Evolutionary conservation across 257 asterid genomes (phyloP).

Genomic region (Solanum etuberosum): DNA sequence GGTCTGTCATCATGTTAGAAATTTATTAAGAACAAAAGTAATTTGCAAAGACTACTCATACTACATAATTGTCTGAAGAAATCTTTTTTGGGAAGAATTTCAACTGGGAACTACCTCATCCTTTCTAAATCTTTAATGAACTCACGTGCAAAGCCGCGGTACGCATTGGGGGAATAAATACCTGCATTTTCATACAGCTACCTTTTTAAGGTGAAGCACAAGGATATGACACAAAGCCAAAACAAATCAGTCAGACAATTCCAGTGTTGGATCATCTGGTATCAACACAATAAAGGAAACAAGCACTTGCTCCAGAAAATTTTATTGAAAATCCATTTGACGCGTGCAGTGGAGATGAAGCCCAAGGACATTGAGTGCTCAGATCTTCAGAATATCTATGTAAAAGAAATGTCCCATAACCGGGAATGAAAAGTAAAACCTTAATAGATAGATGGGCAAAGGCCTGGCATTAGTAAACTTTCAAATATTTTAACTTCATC

Average conservation of each 20-base stretch:
- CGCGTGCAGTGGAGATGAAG: not conserved
- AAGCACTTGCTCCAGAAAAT: not conserved
- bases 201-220: not conserved
- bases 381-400: not conserved
- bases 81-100: not conserved
- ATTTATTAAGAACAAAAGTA: not conserved
- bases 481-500: not conserved
- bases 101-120: slow-evolving; percentile 39
- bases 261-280: not conserved
- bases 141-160: slow-evolving; percentile 98
- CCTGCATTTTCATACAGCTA: slow-evolving; percentile 32
- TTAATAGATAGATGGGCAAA: not conserved
- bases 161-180: slow-evolving; percentile 93
- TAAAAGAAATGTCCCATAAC: not conserved
- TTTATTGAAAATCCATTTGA: not conserved
- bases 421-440: not conserved
- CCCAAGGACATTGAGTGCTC: not conserved
- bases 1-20: slow-evolving; percentile 39
- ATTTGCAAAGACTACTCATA: not conserved
- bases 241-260: not conserved
- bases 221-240: not conserved
- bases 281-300: not conserved
- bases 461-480: not conserved
- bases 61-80: not conserved
- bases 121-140: slow-evolving; percentile 95